phyloP scores from a whole-genome alignment of 139 green algal species.

The Axilococcus clingmanii region DNA sequence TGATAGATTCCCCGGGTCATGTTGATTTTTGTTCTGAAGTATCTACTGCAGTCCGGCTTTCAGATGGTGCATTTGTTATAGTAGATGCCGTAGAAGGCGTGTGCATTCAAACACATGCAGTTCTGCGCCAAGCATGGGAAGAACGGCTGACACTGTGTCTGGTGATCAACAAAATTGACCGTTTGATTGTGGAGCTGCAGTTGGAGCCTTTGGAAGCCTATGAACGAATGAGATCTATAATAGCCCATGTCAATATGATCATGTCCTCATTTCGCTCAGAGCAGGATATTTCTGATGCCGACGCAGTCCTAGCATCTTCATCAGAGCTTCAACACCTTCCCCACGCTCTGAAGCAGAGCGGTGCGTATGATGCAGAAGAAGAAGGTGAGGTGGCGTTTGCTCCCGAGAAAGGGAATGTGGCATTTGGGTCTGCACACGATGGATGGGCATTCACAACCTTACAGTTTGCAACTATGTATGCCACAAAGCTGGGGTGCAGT shows the following conservation, averaged over 20 bases:
- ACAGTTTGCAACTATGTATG: conserved; percentile 90
- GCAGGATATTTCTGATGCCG: conserved; percentile 78
- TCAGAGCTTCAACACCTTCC: conserved; percentile 28
- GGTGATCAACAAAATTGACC: conserved; percentile 98
- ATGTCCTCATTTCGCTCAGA: conserved; percentile 79
- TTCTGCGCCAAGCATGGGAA: conserved; percentile 67
- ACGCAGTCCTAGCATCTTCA: conserved; percentile 71
- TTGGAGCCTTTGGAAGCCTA: conserved; percentile 73
- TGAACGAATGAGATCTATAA: conserved; percentile 61
- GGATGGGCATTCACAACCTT: conserved; percentile 84
- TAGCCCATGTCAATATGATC: conserved; percentile 93
- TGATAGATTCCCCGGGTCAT: conserved; percentile 97
- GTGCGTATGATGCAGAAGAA: conserved; percentile 34
- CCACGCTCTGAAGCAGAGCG: background rate
- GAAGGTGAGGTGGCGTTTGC: conserved; percentile 61
- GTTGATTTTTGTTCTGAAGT: conserved; percentile 98
- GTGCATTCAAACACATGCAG: conserved; percentile 98
- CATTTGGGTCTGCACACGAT: conserved; percentile 84
- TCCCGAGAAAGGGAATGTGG: conserved; percentile 83
- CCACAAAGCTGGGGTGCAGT: conserved; percentile 69
- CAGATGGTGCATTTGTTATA: conserved; percentile 89
- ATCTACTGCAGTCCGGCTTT: conserved; percentile 85
- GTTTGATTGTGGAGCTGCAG: conserved; percentile 81
- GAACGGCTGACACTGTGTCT: conserved; percentile 61
- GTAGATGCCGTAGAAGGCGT: conserved; percentile 97